Percentiles rank a stretch among this genome's conserved stretches.
These are phyloP conservation scores for Craterostigma plantagineum DNA, from an alignment of 257 asterid genomes.

Conservation along the genomic window DNA sequence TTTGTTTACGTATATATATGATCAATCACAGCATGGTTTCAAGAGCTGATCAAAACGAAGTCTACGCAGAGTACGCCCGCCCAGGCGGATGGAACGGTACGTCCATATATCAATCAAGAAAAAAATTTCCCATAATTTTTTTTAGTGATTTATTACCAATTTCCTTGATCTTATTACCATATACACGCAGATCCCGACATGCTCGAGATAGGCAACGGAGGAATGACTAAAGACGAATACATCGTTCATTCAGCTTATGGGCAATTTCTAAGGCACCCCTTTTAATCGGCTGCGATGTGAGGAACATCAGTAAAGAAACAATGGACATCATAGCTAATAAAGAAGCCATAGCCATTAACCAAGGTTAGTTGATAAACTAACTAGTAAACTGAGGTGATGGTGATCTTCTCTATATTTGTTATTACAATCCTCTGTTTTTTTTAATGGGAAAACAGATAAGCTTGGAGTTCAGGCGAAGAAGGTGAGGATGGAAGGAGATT, in stretches of 20 bases:
- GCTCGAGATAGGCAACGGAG: slow-evolving; percentile 96
- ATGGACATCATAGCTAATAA: slow-evolving; percentile 43
- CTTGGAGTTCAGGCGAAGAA: slow-evolving; percentile 74
- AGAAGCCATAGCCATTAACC: slow-evolving; percentile 70
- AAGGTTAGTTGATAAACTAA: slow-evolving; percentile 22
- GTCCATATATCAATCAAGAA: too few species aligned
- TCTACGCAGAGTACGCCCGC: slow-evolving; percentile 58
- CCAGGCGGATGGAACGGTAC: slow-evolving; percentile 97
- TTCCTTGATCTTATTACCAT: too few species aligned
- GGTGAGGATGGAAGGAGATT: slow-evolving; percentile 72
- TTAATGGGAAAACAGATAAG: slow-evolving; percentile 39
- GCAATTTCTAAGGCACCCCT: slow-evolving; percentile 94
- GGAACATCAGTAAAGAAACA: slow-evolving; percentile 31
- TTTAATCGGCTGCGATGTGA: slow-evolving; percentile 76
- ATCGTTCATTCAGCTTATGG: slow-evolving; percentile 77
- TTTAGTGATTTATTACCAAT: too few species aligned
- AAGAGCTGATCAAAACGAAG: slow-evolving; percentile 85
- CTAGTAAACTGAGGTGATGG: too few species aligned
- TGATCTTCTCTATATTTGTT: too few species aligned
- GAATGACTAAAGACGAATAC: slow-evolving; percentile 74
- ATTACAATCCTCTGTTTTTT: neutral
- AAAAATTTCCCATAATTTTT: too few species aligned
- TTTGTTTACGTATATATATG: neutral
- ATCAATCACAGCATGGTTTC: slow-evolving; percentile 44
- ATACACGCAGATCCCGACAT: slow-evolving; percentile 61